Evolutionary conservation across 495 filamentous ascomycete species (phyloP).

Genomic region (Lichenothelia convexa): DNA sequence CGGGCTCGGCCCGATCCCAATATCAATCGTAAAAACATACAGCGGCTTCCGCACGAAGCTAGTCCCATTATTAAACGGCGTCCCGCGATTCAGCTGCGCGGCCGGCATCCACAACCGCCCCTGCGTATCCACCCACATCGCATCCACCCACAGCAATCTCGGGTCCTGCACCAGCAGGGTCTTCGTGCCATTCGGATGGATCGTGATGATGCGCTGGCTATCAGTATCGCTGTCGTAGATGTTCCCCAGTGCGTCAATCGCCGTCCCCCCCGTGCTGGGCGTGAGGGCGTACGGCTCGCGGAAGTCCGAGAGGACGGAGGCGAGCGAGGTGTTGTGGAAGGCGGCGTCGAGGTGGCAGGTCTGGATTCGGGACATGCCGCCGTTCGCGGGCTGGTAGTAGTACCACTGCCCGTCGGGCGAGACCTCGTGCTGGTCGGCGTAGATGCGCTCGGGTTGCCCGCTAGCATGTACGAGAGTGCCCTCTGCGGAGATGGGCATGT

Average conservation of each 20-base stretch:
- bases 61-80: slow-evolving; percentile 10
- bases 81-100: slow-evolving; percentile 15
- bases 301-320: slow-evolving; percentile 8
- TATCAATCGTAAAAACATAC: slow-evolving; percentile 9
- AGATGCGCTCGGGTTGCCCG: slow-evolving; percentile 5
- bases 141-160: slow-evolving; percentile 16
- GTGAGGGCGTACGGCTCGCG: slow-evolving; percentile 14
- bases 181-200: slow-evolving; percentile 11
- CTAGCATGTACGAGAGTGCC: slow-evolving; percentile 4
- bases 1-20: too few relatives aligned
- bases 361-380: slow-evolving; percentile 14
- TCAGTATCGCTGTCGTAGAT: slow-evolving; percentile 16
- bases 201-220: slow-evolving; percentile 15
- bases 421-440: slow-evolving; percentile 18
- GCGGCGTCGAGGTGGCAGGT: slow-evolving; percentile 9
- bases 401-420: slow-evolving; percentile 15
- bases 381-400: slow-evolving; percentile 17
- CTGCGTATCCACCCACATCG: slow-evolving; percentile 16
- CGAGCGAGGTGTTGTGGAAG: slow-evolving; percentile 9
- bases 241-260: slow-evolving; percentile 18
- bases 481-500: slow-evolving; percentile 9
- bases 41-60: slow-evolving; percentile 6
- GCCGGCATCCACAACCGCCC: slow-evolving; percentile 17
- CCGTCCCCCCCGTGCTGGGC: slow-evolving; percentile 16
- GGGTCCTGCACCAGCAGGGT: slow-evolving; percentile 16